Conservation (phyloP, 2,329 filamentous ascomycete species). For the Hypoxylon sp. region DNA sequence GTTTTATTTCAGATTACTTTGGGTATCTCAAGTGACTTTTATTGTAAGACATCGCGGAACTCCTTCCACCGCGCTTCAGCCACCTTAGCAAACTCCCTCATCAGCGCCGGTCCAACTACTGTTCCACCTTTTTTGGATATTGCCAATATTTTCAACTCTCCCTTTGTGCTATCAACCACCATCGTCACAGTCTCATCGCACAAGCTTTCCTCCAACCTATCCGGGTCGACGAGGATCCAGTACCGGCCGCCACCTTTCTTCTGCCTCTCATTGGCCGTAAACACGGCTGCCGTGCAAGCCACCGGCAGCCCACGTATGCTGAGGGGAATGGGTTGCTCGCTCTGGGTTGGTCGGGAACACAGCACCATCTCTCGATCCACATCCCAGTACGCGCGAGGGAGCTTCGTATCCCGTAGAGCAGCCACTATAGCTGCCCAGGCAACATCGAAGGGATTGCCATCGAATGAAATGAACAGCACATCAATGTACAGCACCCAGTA, state of each 20-base stretch:
- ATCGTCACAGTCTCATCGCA: constrained; percentile 87
- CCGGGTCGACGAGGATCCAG: constrained; percentile 90
- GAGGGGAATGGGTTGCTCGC: constrained; percentile 66
- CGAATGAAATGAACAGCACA: constrained; percentile 91
- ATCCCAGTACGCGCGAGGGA: constrained; percentile 88
- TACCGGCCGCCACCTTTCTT: constrained; percentile 61
- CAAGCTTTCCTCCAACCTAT: constrained; percentile 87
- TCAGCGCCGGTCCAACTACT: constrained; percentile 72
- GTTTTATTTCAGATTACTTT: constrained; percentile 24
- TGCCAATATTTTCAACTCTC: constrained; percentile 70
- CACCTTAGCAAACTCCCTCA: constrained; percentile 70
- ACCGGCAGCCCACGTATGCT: constrained; percentile 76
- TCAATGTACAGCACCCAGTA: constrained; percentile 98
- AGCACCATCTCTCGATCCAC: constrained; percentile 82
- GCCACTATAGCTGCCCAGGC: constrained; percentile 88
- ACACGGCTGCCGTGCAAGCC: constrained; percentile 82
- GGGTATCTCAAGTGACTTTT: constrained; percentile 41
- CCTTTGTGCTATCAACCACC: constrained; percentile 75
- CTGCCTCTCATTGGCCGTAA: constrained; percentile 72
- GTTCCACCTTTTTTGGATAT: constrained; percentile 89
- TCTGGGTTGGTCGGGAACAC: constrained; percentile 66
- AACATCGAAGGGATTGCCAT: constrained; percentile 92
- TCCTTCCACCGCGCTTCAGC: constrained; percentile 76
- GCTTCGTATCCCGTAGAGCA: constrained; percentile 80
- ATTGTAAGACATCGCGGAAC: constrained; percentile 53